Conservation (phyloP, 257 asterid species). For the Nemophila menziesii region DNA sequence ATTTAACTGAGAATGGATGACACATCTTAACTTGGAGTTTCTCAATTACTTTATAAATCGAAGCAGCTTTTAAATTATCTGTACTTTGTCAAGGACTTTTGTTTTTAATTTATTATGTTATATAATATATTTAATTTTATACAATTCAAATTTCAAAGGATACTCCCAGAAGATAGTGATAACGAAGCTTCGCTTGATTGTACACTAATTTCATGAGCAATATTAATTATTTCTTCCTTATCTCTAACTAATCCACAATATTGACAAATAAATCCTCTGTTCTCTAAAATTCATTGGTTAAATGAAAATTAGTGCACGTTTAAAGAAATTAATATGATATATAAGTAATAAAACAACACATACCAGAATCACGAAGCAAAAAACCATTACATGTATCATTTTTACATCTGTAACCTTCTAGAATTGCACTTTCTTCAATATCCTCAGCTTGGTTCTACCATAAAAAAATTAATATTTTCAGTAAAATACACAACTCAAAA, state of each 20-base stretch:
- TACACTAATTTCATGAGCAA: slow-evolving; percentile 32
- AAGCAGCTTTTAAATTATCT: slow-evolving; percentile 43
- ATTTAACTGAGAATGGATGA: slow-evolving; percentile 62
- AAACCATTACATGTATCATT: slow-evolving; percentile 50
- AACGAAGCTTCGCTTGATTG: slow-evolving; percentile 47
- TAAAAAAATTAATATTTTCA: slow-evolving; percentile 13
- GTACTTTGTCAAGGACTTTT: slow-evolving; percentile 19
- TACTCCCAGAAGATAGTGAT: slow-evolving; percentile 47
- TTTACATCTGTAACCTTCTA: slow-evolving; percentile 87
- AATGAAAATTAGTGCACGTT: slow-evolving; percentile 1
- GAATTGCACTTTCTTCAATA: slow-evolving; percentile 72
- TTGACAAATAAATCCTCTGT: slow-evolving; percentile 71
- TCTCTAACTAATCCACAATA: slow-evolving; percentile 72
- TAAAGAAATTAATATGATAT: too few species aligned
- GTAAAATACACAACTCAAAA: slow-evolving; percentile 1
- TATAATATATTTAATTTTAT: neutral
- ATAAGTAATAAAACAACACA: slow-evolving; percentile 10
- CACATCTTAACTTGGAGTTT: slow-evolving; percentile 39
- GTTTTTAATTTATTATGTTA: neutral
- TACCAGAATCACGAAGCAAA: slow-evolving; percentile 65
- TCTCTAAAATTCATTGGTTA: slow-evolving; percentile 28
- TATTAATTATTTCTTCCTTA: slow-evolving; percentile 49
- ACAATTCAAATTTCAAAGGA: slow-evolving; percentile 28
- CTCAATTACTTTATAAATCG: slow-evolving; percentile 52
- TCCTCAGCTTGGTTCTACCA: slow-evolving; percentile 66